A percentile compares a stretch with the other conserved stretches of the same genome.
Evolutionary conservation across 495 filamentous ascomycete species (phyloP).

Genomic region (Elaphomyces granulatus): DNA sequence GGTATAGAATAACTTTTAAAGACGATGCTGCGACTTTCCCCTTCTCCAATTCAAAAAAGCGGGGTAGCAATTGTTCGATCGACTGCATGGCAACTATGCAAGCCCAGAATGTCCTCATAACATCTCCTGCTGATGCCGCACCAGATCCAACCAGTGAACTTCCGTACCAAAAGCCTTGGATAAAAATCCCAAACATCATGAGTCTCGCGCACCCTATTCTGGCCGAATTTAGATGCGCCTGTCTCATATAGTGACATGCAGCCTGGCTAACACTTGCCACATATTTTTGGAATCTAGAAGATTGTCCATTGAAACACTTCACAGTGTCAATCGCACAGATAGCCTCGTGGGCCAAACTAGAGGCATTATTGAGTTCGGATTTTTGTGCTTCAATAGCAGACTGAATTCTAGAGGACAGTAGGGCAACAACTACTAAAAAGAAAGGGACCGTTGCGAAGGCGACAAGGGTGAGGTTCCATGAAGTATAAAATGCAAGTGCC

Average conservation of each 20-base stretch:
- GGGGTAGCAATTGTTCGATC: slow-evolving; percentile 55
- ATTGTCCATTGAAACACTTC: slow-evolving; percentile 72
- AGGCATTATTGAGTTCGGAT: slow-evolving; percentile 49
- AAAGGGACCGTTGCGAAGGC: slow-evolving; percentile 63
- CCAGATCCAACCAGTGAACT: slow-evolving; percentile 44
- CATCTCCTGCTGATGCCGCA: slow-evolving; percentile 45
- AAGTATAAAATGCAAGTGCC: slow-evolving; percentile 55
- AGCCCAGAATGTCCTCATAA: slow-evolving; percentile 77
- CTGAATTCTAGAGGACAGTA: slow-evolving; percentile 46
- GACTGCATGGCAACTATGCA: slow-evolving; percentile 63
- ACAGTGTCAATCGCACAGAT: slow-evolving; percentile 69
- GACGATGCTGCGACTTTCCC: slow-evolving; percentile 58
- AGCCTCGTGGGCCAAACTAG: slow-evolving; percentile 55
- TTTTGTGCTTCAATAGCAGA: slow-evolving; percentile 55
- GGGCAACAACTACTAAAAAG: slow-evolving; percentile 41
- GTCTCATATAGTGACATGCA: slow-evolving; percentile 47
- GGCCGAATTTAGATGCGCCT: slow-evolving; percentile 49
- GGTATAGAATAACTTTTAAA: slow-evolving; percentile 26
- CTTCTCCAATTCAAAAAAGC: slow-evolving; percentile 62
- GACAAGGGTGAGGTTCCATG: slow-evolving; percentile 77
- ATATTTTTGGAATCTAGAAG: slow-evolving; percentile 55
- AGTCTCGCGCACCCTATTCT: slow-evolving; percentile 62
- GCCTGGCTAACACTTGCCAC: slow-evolving; percentile 40
- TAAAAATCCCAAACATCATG: slow-evolving; percentile 66
- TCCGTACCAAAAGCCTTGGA: slow-evolving; percentile 88